These are phyloP conservation scores for Pyrenochaeta sp. DNA, from an alignment of 2,329 filamentous ascomycete species.

Conservation along the genomic window DNA sequence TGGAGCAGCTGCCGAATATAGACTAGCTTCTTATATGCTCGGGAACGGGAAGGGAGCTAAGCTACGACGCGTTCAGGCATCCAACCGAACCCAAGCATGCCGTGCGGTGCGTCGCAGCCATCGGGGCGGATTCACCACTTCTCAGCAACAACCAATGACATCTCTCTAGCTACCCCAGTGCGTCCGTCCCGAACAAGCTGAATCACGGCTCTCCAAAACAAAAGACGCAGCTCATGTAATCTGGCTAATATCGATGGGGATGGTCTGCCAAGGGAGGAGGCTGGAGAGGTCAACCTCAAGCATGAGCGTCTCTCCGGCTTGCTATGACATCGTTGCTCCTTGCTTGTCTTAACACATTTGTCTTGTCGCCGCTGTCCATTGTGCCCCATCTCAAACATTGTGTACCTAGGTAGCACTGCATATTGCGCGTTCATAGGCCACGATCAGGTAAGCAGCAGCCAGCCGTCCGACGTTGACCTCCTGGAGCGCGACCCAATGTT, in stretches of 20 bases:
- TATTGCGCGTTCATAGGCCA: conserved; percentile 13
- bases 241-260: conserved; percentile 45
- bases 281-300: conserved; percentile 23
- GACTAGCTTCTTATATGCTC: too few relatives aligned
- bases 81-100: conserved; percentile 22
- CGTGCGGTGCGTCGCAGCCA: conserved; percentile 25
- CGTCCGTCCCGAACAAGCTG: conserved; percentile 33
- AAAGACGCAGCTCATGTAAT: conserved; percentile 40
- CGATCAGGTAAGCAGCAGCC: conserved; percentile 13
- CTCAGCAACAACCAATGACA: conserved; percentile 43
- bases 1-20: background rate
- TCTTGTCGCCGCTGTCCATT: conserved; percentile 6
- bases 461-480: conserved; percentile 16
- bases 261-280: conserved; percentile 39
- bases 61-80: conserved; percentile 22
- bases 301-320: conserved; percentile 4
- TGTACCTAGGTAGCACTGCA: conserved; percentile 19
- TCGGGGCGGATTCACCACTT: conserved; percentile 28
- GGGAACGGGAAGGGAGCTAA: conserved; percentile 9
- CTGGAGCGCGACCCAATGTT: background rate
- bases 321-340: conserved; percentile 9
- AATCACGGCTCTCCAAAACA: conserved; percentile 25
- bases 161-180: conserved; percentile 25
- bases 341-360: conserved; percentile 6
- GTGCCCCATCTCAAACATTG: conserved; percentile 13